Conservation (phyloP, 2,329 filamentous ascomycete species). For the Sporothrix brasiliensis region DNA sequence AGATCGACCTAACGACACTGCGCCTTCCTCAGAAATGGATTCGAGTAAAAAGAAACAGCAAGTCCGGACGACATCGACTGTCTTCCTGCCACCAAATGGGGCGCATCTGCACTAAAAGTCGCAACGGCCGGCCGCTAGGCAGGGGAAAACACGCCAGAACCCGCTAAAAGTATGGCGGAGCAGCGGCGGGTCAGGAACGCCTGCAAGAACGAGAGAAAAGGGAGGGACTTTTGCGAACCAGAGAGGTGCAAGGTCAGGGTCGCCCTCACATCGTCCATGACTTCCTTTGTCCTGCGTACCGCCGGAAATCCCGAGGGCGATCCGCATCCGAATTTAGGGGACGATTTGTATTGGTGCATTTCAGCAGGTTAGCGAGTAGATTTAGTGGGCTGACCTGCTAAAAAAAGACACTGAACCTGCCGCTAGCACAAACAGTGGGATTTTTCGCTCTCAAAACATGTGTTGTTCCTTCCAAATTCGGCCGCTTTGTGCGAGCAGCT, state of each 20-base stretch:
- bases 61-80: neutral
- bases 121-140: slow-evolving; percentile 6
- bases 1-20: slow-evolving; percentile 23
- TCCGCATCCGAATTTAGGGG: slow-evolving; percentile 8
- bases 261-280: neutral
- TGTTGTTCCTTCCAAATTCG: neutral
- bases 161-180: slow-evolving; percentile 24
- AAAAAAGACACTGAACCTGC: neutral
- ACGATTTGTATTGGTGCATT: slow-evolving; percentile 11
- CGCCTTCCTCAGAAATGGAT: slow-evolving; percentile 27
- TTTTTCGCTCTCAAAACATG: neutral
- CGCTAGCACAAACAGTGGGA: neutral
- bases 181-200: slow-evolving; percentile 26
- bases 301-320: slow-evolving; percentile 1
- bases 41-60: neutral
- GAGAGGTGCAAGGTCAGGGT: neutral
- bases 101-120: neutral
- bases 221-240: neutral
- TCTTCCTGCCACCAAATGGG: slow-evolving; percentile 1
- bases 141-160: neutral
- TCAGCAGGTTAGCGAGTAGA: neutral
- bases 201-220: neutral
- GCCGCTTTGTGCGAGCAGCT: neutral
- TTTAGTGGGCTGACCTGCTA: slow-evolving; percentile 18
- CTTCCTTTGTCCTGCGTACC: slow-evolving; percentile 9